Percentiles rank a stretch among this genome's conserved stretches.
These are phyloP conservation scores for Tolypocladium nubicola DNA, from an alignment of 2,329 filamentous ascomycete genomes.

Conservation along the genomic window DNA sequence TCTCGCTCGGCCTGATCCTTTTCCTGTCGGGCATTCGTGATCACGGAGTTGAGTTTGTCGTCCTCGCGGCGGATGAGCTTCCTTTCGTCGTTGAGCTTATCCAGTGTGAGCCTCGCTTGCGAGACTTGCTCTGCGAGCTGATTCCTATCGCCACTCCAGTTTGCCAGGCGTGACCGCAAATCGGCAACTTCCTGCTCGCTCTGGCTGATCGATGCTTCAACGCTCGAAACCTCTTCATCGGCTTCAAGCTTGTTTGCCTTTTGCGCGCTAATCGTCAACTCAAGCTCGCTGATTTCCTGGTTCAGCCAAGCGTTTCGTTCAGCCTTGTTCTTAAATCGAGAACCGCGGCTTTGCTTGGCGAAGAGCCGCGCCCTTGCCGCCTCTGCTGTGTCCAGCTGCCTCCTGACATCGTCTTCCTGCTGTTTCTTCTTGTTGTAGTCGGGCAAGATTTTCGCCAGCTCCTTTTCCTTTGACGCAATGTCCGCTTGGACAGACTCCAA, in stretches of 20 bases:
- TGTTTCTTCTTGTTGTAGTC: slow-evolving; percentile 63
- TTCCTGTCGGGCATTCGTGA: slow-evolving; percentile 66
- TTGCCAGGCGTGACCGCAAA: slow-evolving; percentile 64
- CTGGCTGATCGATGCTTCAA: slow-evolving; percentile 60
- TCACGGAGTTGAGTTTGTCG: slow-evolving; percentile 70
- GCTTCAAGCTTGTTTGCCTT: slow-evolving; percentile 79
- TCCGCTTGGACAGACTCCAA: slow-evolving; percentile 61
- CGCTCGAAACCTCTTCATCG: slow-evolving; percentile 65
- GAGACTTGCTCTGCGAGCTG: slow-evolving; percentile 64
- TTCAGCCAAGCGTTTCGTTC: slow-evolving; percentile 80
- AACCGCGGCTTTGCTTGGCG: slow-evolving; percentile 82
- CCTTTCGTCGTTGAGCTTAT: slow-evolving; percentile 74
- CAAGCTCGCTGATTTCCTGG: slow-evolving; percentile 70
- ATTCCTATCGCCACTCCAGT: slow-evolving; percentile 65
- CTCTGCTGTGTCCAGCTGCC: slow-evolving; percentile 66
- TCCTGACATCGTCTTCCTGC: slow-evolving; percentile 60
- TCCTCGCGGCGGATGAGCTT: slow-evolving; percentile 84
- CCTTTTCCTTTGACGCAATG: slow-evolving; percentile 65
- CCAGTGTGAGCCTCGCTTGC: slow-evolving; percentile 65
- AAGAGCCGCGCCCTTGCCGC: slow-evolving; percentile 69
- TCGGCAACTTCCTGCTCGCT: slow-evolving; percentile 63
- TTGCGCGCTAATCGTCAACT: slow-evolving; percentile 64
- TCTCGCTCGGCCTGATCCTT: slow-evolving; percentile 66
- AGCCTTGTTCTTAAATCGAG: slow-evolving; percentile 76
- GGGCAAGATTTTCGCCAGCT: slow-evolving; percentile 66